phyloP scores from a whole-genome alignment of 2,329 filamentous ascomycete species.

The Sarocladium strictum region DNA sequence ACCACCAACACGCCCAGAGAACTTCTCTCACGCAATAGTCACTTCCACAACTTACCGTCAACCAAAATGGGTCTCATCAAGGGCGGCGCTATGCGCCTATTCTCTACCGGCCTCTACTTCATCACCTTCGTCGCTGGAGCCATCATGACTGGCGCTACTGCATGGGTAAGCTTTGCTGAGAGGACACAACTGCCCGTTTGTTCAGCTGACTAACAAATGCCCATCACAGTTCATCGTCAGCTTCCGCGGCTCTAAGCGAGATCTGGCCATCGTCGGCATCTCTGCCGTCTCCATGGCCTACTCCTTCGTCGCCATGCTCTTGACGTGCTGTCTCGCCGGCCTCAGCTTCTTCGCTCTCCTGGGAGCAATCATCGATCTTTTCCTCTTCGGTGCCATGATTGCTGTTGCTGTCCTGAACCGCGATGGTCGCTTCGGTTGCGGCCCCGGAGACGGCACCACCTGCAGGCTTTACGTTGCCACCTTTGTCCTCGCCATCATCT shows the following conservation, averaged over 20 bases:
- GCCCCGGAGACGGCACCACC: not conserved
- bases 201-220: not conserved
- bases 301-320: conserved; percentile 2
- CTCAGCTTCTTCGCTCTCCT: conserved; percentile 6
- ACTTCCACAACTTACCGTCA: not conserved
- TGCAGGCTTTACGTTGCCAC: conserved; percentile 5
- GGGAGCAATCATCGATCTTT: conserved; percentile 5
- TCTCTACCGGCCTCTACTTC: conserved; percentile 7
- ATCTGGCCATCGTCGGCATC: conserved; percentile 4
- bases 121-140: conserved; percentile 2
- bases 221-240: conserved; percentile 3
- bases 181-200: not conserved
- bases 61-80: conserved; percentile 8
- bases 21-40: not conserved
- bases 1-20: not conserved
- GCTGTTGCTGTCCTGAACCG: conserved; percentile 6
- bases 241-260: conserved; percentile 6
- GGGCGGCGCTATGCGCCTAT: conserved; percentile 6
- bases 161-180: not conserved
- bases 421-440: conserved; percentile 4
- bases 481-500: conserved; percentile 6
- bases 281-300: conserved; percentile 5
- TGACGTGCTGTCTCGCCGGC: conserved; percentile 6
- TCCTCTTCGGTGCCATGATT: conserved; percentile 6
- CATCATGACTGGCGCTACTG: conserved; percentile 4